Conservation (phyloP, 2,329 filamentous ascomycete genomes). For the Talaromyces sp. region DNA sequence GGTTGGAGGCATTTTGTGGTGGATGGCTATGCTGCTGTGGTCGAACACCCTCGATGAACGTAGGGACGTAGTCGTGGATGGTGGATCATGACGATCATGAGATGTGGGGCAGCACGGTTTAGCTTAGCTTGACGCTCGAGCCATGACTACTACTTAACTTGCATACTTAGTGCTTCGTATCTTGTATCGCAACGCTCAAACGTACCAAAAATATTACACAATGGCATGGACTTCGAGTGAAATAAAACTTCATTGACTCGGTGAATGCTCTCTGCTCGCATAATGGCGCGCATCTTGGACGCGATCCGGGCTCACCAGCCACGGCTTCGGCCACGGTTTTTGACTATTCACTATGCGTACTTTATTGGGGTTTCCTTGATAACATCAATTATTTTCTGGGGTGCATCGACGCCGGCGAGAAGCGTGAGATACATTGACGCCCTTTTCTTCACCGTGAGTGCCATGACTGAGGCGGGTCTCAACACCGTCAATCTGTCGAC, state of each 20-base stretch:
- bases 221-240: background rate
- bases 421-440: conserved; percentile 46
- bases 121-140: background rate
- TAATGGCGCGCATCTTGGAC: background rate
- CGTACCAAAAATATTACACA: background rate
- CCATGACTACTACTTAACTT: background rate
- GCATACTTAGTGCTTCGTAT: background rate
- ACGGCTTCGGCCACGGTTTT: conserved; percentile 27
- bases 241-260: background rate
- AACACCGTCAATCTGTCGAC: conserved; percentile 49
- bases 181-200: background rate
- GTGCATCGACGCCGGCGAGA: conserved; percentile 40
- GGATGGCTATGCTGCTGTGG: background rate
- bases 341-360: conserved; percentile 49
- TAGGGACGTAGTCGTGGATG: background rate
- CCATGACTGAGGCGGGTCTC: conserved; percentile 49
- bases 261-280: background rate
- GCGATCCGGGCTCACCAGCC: background rate
- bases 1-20: background rate
- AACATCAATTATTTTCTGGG: conserved; percentile 49
- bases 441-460: conserved; percentile 46
- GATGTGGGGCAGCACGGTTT: background rate
- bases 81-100: conserved; percentile 1
- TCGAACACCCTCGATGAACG: background rate
- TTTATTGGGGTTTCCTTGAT: conserved; percentile 45